Evolutionary conservation across 352 stramenopile species (phyloP).

Genomic region (Globisporangium nodosum): DNA sequence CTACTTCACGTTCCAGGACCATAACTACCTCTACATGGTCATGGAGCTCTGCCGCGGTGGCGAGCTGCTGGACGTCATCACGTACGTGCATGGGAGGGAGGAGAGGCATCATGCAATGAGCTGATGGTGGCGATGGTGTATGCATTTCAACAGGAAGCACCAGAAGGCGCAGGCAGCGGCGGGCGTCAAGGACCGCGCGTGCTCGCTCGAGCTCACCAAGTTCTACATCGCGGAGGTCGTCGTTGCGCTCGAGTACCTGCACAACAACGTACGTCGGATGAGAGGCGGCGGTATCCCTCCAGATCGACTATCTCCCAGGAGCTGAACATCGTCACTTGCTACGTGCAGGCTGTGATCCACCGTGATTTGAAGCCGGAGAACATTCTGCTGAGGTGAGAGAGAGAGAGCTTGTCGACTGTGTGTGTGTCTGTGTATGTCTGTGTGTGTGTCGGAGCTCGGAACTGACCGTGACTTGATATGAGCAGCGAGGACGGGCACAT

Average conservation of each 20-base stretch:
- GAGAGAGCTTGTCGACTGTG: background rate
- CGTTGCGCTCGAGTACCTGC: constrained; percentile 92
- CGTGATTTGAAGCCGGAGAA: constrained; percentile 93
- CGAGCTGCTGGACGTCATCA: constrained; percentile 85
- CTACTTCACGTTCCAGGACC: constrained; percentile 88
- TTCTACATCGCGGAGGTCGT: constrained; percentile 95
- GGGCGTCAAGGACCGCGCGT: constrained; percentile 58
- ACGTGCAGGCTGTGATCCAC: constrained; percentile 88
- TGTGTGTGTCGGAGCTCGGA: background rate
- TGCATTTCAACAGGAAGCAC: constrained; percentile 41
- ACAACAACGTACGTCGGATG: constrained; percentile 51
- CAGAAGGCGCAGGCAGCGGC: constrained; percentile 59
- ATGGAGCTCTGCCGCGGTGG: constrained; percentile 86
- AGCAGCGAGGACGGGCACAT: constrained; percentile 78
- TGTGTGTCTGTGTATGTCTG: background rate
- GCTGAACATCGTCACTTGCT: background rate
- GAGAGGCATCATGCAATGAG: background rate
- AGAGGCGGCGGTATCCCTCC: background rate
- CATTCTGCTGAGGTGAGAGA: constrained; percentile 60
- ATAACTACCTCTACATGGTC: constrained; percentile 89
- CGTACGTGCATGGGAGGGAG: constrained; percentile 29
- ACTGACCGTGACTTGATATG: background rate
- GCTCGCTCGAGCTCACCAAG: constrained; percentile 76
- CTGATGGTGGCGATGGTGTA: background rate
- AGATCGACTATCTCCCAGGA: background rate